Evolutionary conservation across 192 early-diverging fungal species (phyloP).

Genomic region (Linnemannia schmuckeri): DNA sequence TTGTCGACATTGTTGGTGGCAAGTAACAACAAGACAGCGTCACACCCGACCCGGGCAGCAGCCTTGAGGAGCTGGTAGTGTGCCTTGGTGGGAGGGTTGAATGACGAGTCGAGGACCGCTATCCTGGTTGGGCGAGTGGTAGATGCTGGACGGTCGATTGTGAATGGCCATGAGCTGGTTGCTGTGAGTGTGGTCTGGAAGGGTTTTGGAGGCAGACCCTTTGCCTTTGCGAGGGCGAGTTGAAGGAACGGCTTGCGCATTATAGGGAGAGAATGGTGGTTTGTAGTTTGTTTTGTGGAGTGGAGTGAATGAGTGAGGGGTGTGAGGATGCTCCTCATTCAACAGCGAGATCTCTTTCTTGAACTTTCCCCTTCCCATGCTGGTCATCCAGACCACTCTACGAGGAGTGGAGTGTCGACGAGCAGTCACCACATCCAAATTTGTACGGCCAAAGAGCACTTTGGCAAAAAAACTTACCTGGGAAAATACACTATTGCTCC

Average conservation of each 20-base stretch:
- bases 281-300: neutral
- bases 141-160: conserved; percentile 32
- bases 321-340: neutral
- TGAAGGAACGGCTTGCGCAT: conserved; percentile 49
- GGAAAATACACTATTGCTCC: too few relatives aligned
- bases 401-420: too few relatives aligned
- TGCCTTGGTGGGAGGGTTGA: conserved; percentile 79
- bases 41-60: conserved; percentile 61
- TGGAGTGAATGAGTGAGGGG: neutral
- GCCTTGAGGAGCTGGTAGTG: conserved; percentile 69
- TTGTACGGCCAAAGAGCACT: too few relatives aligned
- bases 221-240: conserved; percentile 32
- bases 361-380: neutral
- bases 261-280: neutral
- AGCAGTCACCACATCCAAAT: too few relatives aligned
- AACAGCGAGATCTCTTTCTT: neutral
- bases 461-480: too few relatives aligned
- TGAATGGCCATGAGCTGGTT: conserved; percentile 48
- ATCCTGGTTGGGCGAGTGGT: conserved; percentile 38
- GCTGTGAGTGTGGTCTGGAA: conserved; percentile 51
- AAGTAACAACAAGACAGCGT: conserved; percentile 73
- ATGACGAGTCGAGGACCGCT: conserved; percentile 80
- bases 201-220: conserved; percentile 14
- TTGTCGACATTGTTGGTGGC: conserved; percentile 81
- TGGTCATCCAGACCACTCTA: too few relatives aligned